Evolutionary conservation across 345 rosid genomes (phyloP).

Genomic region (Alliaria petiolata): DNA sequence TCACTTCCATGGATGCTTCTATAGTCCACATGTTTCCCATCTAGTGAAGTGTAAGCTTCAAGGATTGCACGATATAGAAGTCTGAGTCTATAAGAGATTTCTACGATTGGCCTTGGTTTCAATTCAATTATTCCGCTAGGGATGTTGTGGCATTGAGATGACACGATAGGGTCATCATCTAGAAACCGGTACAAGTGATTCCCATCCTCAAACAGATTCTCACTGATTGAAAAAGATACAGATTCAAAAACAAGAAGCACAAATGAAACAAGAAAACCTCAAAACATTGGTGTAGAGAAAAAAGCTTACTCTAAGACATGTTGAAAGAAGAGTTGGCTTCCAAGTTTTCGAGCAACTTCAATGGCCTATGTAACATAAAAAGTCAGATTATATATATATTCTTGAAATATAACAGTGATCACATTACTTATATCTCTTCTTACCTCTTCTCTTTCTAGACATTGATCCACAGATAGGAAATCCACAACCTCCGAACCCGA

Average conservation of each 20-base stretch:
- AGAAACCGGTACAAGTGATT: conserved; percentile 75
- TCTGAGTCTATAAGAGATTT: conserved; percentile 69
- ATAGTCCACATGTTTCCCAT: conserved; percentile 85
- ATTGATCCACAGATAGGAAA: conserved; percentile 65
- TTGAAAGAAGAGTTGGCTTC: conserved; percentile 62
- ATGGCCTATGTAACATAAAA: conserved; percentile 49
- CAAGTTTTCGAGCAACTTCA: conserved; percentile 81
- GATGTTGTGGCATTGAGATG: conserved; percentile 77
- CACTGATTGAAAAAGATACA: conserved; percentile 40
- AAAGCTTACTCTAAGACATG: conserved; percentile 68
- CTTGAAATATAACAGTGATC: not conserved
- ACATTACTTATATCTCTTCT: conserved; percentile 8
- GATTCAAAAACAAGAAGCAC: not conserved
- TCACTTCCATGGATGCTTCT: conserved; percentile 91
- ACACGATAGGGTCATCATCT: conserved; percentile 67
- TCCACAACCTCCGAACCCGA: conserved; percentile 78
- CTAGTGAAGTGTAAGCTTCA: conserved; percentile 71
- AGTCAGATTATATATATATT: not conserved
- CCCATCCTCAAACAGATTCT: conserved; percentile 83
- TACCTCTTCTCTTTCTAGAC: conserved; percentile 73
- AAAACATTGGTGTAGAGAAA: not conserved
- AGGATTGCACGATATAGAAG: conserved; percentile 56
- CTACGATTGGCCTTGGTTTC: conserved; percentile 65
- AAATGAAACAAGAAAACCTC: not conserved
- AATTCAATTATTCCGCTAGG: conserved; percentile 73